phyloP scores from a whole-genome alignment of 2,329 filamentous ascomycete species.

The Raffaelea albimanens region DNA sequence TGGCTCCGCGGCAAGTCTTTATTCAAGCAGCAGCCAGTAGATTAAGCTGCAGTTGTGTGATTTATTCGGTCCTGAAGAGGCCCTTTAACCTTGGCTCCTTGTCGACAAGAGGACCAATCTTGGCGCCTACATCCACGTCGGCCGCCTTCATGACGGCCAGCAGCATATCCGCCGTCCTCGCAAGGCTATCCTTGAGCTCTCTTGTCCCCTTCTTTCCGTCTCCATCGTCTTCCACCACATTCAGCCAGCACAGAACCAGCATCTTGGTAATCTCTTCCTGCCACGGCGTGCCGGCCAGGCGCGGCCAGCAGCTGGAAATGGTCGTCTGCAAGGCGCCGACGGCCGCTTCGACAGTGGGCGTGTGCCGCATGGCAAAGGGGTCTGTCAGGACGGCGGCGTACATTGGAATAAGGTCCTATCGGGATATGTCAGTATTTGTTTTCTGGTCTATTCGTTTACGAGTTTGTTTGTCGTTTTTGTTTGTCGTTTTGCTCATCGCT shows the following conservation, averaged over 20 bases:
- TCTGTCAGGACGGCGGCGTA: slow-evolving; percentile 56
- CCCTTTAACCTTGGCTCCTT: slow-evolving; percentile 24
- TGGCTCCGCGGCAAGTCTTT: slow-evolving; percentile 92
- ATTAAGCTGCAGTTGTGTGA: no score
- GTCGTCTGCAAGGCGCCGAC: slow-evolving; percentile 44
- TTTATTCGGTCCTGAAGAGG: slow-evolving; percentile 23
- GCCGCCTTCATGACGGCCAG: slow-evolving; percentile 20
- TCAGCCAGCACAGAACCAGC: slow-evolving; percentile 54
- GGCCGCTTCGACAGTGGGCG: slow-evolving; percentile 43
- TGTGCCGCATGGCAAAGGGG: slow-evolving; percentile 52
- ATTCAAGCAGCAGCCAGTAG: slow-evolving; percentile 78
- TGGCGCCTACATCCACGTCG: slow-evolving; percentile 16
- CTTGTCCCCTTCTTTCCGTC: slow-evolving; percentile 3
- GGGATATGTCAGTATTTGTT: no score
- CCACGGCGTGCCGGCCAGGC: slow-evolving; percentile 46
- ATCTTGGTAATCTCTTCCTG: slow-evolving; percentile 55
- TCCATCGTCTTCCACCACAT: slow-evolving; percentile 31
- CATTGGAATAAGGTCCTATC: slow-evolving; percentile 56
- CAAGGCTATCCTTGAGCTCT: slow-evolving; percentile 22
- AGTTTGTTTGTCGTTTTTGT: neutral
- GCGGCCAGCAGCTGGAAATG: slow-evolving; percentile 59
- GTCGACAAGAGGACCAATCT: slow-evolving; percentile 24
- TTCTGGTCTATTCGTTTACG: neutral
- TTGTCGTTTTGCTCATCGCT: neutral
- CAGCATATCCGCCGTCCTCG: slow-evolving; percentile 23